Conservation (phyloP, 2,329 filamentous ascomycete genomes). For the Furcasterigmium sp. region DNA sequence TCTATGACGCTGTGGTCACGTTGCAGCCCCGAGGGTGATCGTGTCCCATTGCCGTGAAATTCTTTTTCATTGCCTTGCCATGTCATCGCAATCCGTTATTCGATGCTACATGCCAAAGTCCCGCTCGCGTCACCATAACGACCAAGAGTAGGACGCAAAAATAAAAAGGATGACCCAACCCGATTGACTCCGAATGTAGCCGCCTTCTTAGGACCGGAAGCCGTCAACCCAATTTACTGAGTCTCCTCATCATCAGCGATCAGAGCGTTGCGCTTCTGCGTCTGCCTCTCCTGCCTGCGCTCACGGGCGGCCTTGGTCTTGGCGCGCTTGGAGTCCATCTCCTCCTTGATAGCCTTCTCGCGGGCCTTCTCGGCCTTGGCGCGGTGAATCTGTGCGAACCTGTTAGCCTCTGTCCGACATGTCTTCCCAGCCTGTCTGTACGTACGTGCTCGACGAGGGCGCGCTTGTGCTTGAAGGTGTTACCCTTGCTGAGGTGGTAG, state of each 20-base stretch:
- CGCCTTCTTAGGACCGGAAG: conserved; percentile 42
- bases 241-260: conserved; percentile 62
- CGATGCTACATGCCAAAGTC: conserved; percentile 54
- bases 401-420: conserved; percentile 9
- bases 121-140: conserved; percentile 45
- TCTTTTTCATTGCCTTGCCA: conserved; percentile 2
- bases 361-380: conserved; percentile 99
- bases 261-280: conserved; percentile 85
- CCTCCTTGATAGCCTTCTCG: conserved; percentile 93
- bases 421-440: conserved; percentile 26
- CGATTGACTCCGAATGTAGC: conserved; percentile 56
- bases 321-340: conserved; percentile 99
- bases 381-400: conserved; percentile 79
- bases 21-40: too few species aligned
- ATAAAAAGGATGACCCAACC: conserved; percentile 47
- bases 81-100: conserved; percentile 40
- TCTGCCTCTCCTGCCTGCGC: conserved; percentile 89
- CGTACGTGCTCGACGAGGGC: conserved; percentile 99
- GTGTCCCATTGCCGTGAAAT: background rate
- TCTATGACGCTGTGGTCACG: too few species aligned
- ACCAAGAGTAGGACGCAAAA: conserved; percentile 38
- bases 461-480: conserved; percentile 99
- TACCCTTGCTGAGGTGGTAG: conserved; percentile 99
- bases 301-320: conserved; percentile 99
- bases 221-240: conserved; percentile 31